Evolutionary conservation across 805 yeast species (phyloP), one percentile per base, ranked within the genome.

Genomic region (Candida chauliodis): DNA sequence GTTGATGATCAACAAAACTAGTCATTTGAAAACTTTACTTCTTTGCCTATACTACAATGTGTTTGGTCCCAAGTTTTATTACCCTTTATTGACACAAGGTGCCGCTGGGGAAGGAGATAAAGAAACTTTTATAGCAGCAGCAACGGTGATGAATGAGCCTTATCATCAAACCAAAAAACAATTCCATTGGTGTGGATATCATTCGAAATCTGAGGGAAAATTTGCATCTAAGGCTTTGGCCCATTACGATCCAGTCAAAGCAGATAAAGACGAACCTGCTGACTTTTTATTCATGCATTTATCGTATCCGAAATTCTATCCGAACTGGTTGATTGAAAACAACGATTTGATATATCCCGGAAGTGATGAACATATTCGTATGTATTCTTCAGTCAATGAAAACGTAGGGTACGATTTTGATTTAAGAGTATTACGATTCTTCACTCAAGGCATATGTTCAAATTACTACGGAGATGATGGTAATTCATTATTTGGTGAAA

Each of bases 21-120:
- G 66, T 2, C 91, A 83, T 51, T 50, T 79, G 38, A 71, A 69
- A 42, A 79, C 87, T 0, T 53, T 83, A 31, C 53, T 81, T 19
- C 57, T 84, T 34, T 66, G 84, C 2, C 61, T 78, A 28, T 83
- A 81, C 56, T 84, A 84, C 55, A 83, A 84, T 48, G 58, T 78
- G 1, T 62, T 50, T 55, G 90, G 91, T 0, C 88, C 88, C 1
- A 57, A 66, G 7, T 78, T 73, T 59, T 84, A 77, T 55, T 84
- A 83, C 49, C 82, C 81, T 8, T 57, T 84, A 41, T 66, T 84
- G 46, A 75, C 86, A 0, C 90, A 82, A 52, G 87, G 87, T 3
- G 68, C 78, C 18, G 79, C 87, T 1, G 91, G 91, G 19, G 84
- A 83, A 62, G 90, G 91, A 36, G 91, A 84, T 52, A 84, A 84